Base-by-base conservation (phyloP, 192 early-diverging fungal genomes). In the Mycoemilia scoparia region DNA sequence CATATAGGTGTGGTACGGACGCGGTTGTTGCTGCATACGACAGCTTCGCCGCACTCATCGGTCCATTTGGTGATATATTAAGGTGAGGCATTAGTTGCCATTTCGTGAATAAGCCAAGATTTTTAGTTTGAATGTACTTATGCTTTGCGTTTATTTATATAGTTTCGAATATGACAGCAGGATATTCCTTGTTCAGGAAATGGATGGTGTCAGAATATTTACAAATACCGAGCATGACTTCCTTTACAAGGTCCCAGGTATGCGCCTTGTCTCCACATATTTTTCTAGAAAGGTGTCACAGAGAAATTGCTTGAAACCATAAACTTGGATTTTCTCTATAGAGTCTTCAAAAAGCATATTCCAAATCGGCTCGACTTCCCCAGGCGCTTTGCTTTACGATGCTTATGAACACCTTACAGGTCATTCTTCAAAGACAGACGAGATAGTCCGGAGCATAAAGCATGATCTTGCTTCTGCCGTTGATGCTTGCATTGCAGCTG, bases 131-230 rank as follows among this genome's bases (percentile, higher is more conserved):
- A 36, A 45, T 13, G 21, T 22, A 51, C 50, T 35, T 62, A 52
- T 24, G 24, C 44, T 2, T n/a, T n/a, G n/a, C n/a, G n/a, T n/a
- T n/a, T n/a, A n/a, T n/a, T n/a, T n/a, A n/a, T n/a, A n/a, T 55
- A 60, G 50, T 18, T 72, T 71, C 33, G 31, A 62, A 1, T 77
- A 87, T 36, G 86, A 87, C 11, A 70, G 84, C 22, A 57, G 73
- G 3, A 77, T 93, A 23, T 74, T 73, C 32, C 47, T 99, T 17
- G 73, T 84, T 17, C 67, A 90, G 16, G 95, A 98, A 58, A 64
- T 87, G 11, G 95, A 99, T 39, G 82, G 87, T 20, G 71, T 89
- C 18, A 71, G 92, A 12, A 77, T 99, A 31, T 78, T 99, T 24
- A 84, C 71, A 24, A 73, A 60, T 15, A 69, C 76, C 17, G 73